These are phyloP conservation scores for Claviceps purpurea DNA, from an alignment of 2,329 filamentous ascomycete species.

Conservation along the genomic window DNA sequence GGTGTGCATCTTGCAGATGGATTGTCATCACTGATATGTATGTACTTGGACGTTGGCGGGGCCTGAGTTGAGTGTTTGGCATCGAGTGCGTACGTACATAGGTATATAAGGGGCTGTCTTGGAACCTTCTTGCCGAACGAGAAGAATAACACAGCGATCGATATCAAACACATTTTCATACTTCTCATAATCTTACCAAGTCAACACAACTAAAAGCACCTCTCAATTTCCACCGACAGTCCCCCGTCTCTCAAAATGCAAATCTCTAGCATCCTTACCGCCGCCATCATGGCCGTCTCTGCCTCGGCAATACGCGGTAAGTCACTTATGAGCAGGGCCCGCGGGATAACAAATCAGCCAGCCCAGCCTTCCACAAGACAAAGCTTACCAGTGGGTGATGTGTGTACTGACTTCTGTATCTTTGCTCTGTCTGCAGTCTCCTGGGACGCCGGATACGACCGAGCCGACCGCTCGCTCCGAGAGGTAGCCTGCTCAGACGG, in stretches of 20 bases:
- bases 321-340: too few species aligned
- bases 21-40: too few species aligned
- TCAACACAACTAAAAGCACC: neutral
- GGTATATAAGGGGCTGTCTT: too few species aligned
- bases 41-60: too few species aligned
- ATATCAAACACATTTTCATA: too few species aligned
- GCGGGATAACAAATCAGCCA: neutral
- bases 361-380: too few species aligned
- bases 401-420: neutral
- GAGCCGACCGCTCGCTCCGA: constrained; percentile 38
- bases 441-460: constrained; percentile 61
- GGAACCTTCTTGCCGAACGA: too few species aligned
- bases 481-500: constrained; percentile 56
- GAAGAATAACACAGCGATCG: too few species aligned
- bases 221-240: neutral
- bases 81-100: too few species aligned
- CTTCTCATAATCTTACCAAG: too few species aligned
- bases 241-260: constrained; percentile 21
- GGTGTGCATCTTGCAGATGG: too few species aligned
- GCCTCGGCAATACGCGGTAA: constrained; percentile 12
- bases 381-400: neutral
- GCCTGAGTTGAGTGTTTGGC: too few species aligned
- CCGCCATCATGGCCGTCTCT: constrained; percentile 22
- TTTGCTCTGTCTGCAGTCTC: constrained; percentile 33
- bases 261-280: constrained; percentile 25